These are phyloP conservation scores for Quercus cerris DNA, from an alignment of 306 rosid species.

Conservation along the genomic window DNA sequence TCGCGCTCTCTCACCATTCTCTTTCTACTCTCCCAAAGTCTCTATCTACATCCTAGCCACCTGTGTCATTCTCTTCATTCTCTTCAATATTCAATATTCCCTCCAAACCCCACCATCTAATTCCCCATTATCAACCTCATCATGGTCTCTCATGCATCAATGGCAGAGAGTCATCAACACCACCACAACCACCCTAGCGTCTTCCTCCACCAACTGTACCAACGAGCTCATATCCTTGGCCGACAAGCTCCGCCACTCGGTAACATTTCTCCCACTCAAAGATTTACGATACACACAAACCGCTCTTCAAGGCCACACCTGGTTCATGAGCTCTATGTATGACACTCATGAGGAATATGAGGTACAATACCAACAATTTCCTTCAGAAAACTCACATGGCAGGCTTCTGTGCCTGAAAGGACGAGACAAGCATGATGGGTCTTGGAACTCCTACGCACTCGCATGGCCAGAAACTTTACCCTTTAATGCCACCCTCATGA, in stretches of 20 bases:
- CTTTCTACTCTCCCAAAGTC: conserved; percentile 29
- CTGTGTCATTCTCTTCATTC: conserved; percentile 28
- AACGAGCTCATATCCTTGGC: background rate
- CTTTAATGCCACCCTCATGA: conserved; percentile 44
- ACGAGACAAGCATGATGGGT: conserved; percentile 50
- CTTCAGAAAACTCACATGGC: conserved; percentile 41
- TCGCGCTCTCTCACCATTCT: background rate
- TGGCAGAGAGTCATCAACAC: conserved; percentile 25
- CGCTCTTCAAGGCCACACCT: conserved; percentile 55
- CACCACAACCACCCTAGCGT: background rate
- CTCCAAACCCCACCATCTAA: conserved; percentile 15
- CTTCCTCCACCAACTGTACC: background rate
- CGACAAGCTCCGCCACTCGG: conserved; percentile 43
- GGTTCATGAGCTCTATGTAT: conserved; percentile 77
- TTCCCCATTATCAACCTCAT: conserved; percentile 5
- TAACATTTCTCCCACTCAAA: conserved; percentile 66
- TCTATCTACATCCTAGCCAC: conserved; percentile 35
- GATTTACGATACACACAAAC: conserved; percentile 44
- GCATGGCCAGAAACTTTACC: conserved; percentile 63
- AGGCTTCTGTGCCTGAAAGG: conserved; percentile 60
- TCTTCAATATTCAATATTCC: conserved; percentile 38
- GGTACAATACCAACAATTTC: conserved; percentile 65
- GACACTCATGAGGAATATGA: conserved; percentile 50
- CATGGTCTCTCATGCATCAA: conserved; percentile 24
- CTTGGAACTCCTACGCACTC: conserved; percentile 63